Conservation (phyloP, 495 filamentous ascomycete genomes). For the Lepraria neglecta region DNA sequence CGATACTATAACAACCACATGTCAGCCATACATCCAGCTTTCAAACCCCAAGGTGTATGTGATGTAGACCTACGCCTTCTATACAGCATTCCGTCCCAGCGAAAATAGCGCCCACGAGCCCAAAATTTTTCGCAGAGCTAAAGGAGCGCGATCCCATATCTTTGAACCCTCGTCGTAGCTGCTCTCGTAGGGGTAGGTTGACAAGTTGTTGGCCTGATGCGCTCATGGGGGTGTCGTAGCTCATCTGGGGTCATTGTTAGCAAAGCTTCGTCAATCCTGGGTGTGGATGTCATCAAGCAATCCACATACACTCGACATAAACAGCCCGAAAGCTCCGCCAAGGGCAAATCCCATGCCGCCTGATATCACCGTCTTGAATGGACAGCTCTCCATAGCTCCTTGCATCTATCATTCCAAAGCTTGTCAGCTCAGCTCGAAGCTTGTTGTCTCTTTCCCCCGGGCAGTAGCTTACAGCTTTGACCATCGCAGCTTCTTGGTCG, state of each 20-base stretch:
- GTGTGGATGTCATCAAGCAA: constrained; percentile 1
- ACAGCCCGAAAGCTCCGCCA: constrained; percentile 86
- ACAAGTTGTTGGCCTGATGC: constrained; percentile 56
- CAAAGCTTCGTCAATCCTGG: too few relatives aligned
- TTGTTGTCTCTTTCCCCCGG: neutral
- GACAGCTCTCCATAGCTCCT: constrained; percentile 80
- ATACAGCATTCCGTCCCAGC: constrained; percentile 92
- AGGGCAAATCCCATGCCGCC: constrained; percentile 86
- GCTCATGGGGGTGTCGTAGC: constrained; percentile 76
- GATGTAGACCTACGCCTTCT: constrained; percentile 52
- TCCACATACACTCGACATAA: constrained; percentile 79
- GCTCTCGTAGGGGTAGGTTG: constrained; percentile 71
- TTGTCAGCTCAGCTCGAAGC: neutral
- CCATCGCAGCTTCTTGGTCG: constrained; percentile 49
- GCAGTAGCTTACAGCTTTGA: constrained; percentile 42
- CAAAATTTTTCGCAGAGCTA: constrained; percentile 91
- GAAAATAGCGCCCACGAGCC: constrained; percentile 82
- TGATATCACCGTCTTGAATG: constrained; percentile 71
- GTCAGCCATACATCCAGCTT: neutral
- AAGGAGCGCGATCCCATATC: constrained; percentile 86
- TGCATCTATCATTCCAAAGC: constrained; percentile 54
- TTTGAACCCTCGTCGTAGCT: constrained; percentile 76
- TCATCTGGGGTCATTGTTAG: constrained; percentile 55
- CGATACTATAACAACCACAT: constrained; percentile 41
- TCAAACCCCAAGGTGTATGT: neutral